Evolutionary conservation across 192 early-diverging fungal genomes (phyloP).

Genomic region (Dispira simplex): DNA sequence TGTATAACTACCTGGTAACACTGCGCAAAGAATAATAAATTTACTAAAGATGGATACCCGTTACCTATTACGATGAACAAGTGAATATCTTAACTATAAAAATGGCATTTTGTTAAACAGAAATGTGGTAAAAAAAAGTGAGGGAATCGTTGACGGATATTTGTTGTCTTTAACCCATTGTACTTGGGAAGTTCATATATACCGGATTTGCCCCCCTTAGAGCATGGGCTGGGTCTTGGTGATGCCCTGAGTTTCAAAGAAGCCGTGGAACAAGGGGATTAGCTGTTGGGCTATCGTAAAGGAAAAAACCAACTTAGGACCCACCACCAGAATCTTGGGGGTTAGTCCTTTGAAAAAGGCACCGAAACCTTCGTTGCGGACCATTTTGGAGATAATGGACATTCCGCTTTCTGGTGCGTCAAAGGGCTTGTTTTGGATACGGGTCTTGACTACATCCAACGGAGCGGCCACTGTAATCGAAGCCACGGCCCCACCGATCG

Average conservation of each 20-base stretch:
- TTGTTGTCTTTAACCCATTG: no score
- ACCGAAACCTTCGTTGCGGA: slow-evolving; percentile 78
- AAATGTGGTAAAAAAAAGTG: no score
- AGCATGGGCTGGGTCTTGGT: slow-evolving; percentile 14
- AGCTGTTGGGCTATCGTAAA: slow-evolving; percentile 95
- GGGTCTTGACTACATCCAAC: slow-evolving; percentile 97
- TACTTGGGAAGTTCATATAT: no score
- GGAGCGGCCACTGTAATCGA: slow-evolving; percentile 90
- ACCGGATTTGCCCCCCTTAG: not conserved
- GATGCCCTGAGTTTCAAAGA: slow-evolving; percentile 29
- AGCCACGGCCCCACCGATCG: slow-evolving; percentile 90
- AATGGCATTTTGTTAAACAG: no score
- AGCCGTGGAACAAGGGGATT: slow-evolving; percentile 57
- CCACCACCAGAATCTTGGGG: slow-evolving; percentile 74
- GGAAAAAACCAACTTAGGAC: slow-evolving; percentile 95
- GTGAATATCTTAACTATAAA: no score
- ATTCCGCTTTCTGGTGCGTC: slow-evolving; percentile 78
- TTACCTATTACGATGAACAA: no score
- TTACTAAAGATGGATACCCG: no score
- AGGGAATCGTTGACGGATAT: no score
- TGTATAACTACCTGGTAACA: no score
- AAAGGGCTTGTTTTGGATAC: slow-evolving; percentile 87
- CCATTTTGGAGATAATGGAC: slow-evolving; percentile 76
- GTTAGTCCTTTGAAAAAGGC: slow-evolving; percentile 95
- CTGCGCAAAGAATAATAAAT: no score